Base-by-base conservation (phyloP, 148 eudicot genomes). In the Chenopodium suecicum region DNA sequence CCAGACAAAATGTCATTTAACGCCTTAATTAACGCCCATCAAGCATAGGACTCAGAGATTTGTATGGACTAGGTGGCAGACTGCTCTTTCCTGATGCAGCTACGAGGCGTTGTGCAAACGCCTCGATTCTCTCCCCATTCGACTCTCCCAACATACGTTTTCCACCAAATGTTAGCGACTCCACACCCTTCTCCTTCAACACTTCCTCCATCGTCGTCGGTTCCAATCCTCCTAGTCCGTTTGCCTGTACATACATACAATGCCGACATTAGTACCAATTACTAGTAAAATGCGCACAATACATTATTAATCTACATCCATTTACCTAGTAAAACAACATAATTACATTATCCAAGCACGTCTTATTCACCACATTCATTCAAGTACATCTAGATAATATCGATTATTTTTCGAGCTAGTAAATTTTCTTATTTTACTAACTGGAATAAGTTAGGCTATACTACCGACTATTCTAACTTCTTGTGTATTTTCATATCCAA, bases 141-240 rank as follows among this genome's bases (percentile, higher is more conserved):
- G 94, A 89, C 89, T 93, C 99, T 80, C 88, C 83, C 70, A 94
- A 66, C 63, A 96, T 76, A 75, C 95, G 91, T 73, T 96, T 96
- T n/a, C 95, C 99, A 74, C 99, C 97, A 76, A 96, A 96, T 52
- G 98, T 92, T 67, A 96, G 27, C 4, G 99, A 87, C 80, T 96
- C 99, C 2, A 94, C 89, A 0, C 91, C 95, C 80, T 86, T 89
- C 80, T 89, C 94, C 32, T 76, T 90, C 81, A 94, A 50, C 75
- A 90, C 88, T 32, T 80, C 85, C 71, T 88, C 91, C 82, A 37
- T 82, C 14, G 67, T 64, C 52, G 27, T 81, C 46, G 31, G 20
- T 56, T 62, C 89, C 41, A 72, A 78, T 23, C 74, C 83, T 16
- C 74, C 86, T 0, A 60, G 58, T 12, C 90, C 87, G 81, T 90